Evolutionary conservation across 2,329 filamentous ascomycete genomes (phyloP).

Genomic region (Calonectria pseudoreteaudii): DNA sequence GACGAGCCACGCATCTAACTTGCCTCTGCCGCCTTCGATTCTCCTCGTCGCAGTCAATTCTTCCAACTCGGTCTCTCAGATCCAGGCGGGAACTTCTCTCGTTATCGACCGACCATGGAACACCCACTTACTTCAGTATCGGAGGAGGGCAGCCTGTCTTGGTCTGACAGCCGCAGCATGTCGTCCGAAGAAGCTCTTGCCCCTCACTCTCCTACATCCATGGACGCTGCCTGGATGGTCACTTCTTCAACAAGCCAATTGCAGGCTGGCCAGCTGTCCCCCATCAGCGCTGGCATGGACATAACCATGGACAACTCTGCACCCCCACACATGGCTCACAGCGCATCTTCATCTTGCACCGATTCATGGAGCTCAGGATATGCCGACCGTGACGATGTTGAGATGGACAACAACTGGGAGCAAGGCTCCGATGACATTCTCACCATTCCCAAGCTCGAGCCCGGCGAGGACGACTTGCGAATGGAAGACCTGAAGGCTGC

Average conservation of each 20-base stretch:
- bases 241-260: conserved; percentile 43
- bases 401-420: conserved; percentile 61
- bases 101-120: conserved; percentile 59
- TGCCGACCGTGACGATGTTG: conserved; percentile 51
- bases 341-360: conserved; percentile 59
- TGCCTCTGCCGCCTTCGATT: conserved; percentile 28
- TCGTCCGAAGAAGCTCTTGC: conserved; percentile 52
- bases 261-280: conserved; percentile 63
- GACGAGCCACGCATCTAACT: conserved; percentile 30
- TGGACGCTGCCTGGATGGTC: conserved; percentile 46
- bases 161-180: conserved; percentile 60
- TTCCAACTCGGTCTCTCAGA: conserved; percentile 7
- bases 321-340: conserved; percentile 57
- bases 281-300: conserved; percentile 64
- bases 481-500: conserved; percentile 64
- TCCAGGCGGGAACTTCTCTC: not conserved
- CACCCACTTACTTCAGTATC: conserved; percentile 55
- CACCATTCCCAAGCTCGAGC: conserved; percentile 67
- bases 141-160: conserved; percentile 56
- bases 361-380: conserved; percentile 59
- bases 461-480: conserved; percentile 66
- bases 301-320: conserved; percentile 52
- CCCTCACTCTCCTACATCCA: conserved; percentile 48
- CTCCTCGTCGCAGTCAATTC: conserved; percentile 19
- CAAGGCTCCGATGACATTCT: conserved; percentile 58